Evolutionary conservation across 2,329 filamentous ascomycete species (phyloP).

Genomic region (Xylariaceae sp.): DNA sequence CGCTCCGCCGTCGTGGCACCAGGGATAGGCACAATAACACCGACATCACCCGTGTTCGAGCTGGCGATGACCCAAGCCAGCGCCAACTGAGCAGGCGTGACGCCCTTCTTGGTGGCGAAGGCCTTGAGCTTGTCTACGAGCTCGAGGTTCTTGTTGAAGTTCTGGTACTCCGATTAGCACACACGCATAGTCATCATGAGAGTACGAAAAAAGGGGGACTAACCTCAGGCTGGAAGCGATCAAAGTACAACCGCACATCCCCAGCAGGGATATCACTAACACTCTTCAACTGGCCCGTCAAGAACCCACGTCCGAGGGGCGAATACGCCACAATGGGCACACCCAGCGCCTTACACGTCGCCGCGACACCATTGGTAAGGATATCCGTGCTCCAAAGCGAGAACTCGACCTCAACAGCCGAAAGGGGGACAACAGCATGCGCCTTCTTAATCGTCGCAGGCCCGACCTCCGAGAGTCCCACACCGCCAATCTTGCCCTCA

Average conservation of each 20-base stretch:
- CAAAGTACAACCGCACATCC: conserved; percentile 45
- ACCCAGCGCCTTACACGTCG: conserved; percentile 53
- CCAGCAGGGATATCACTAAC: conserved; percentile 42
- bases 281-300: conserved; percentile 47
- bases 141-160: conserved; percentile 51
- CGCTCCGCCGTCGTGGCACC: conserved; percentile 45
- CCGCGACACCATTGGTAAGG: conserved; percentile 44
- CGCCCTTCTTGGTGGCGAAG: conserved; percentile 49
- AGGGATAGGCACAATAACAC: conserved; percentile 51
- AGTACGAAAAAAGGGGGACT: not conserved
- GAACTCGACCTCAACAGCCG: conserved; percentile 35
- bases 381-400: conserved; percentile 53
- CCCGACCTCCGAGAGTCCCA: conserved; percentile 33
- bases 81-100: conserved; percentile 52
- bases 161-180: not conserved
- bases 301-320: conserved; percentile 54
- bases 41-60: conserved; percentile 39
- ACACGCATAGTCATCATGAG: not conserved
- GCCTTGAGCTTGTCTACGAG: conserved; percentile 42
- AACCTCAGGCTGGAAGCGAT: conserved; percentile 23
- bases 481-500: conserved; percentile 27
- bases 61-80: conserved; percentile 60
- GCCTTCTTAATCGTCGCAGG: conserved; percentile 38
- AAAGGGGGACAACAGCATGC: conserved; percentile 52
- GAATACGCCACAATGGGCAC: conserved; percentile 53